These are phyloP conservation scores for Ophiocordyceps sinensis DNA, from an alignment of 2,329 filamentous ascomycete genomes.

Conservation along the genomic window DNA sequence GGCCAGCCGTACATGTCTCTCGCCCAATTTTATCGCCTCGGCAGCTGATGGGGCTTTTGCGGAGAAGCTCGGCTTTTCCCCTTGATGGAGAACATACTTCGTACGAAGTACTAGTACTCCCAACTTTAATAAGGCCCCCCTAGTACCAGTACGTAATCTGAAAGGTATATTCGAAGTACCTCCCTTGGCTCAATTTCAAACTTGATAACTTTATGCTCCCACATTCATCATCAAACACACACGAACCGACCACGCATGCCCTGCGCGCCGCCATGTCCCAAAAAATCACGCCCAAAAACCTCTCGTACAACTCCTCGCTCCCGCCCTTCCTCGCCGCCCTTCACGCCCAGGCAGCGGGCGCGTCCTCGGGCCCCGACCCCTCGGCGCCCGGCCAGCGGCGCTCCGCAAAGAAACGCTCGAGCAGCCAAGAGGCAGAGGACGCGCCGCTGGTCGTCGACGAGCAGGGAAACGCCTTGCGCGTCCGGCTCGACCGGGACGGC, in stretches of 20 bases:
- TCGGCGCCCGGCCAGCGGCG: conserved; percentile 34
- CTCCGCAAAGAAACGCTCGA: conserved; percentile 38
- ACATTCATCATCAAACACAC: too few species aligned
- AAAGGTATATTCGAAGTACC: too few species aligned
- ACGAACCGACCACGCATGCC: not conserved
- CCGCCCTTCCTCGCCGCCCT: conserved; percentile 47
- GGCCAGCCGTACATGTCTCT: too few species aligned
- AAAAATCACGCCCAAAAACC: conserved; percentile 57
- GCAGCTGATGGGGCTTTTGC: too few species aligned
- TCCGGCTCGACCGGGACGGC: conserved; percentile 31
- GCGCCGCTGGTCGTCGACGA: conserved; percentile 64
- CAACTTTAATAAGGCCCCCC: too few species aligned
- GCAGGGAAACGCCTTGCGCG: conserved; percentile 45
- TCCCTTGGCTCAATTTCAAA: too few species aligned
- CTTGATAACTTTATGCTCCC: too few species aligned
- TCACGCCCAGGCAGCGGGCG: conserved; percentile 34
- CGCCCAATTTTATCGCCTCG: too few species aligned
- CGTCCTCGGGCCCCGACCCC: conserved; percentile 33
- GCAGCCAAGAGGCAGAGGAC: conserved; percentile 61
- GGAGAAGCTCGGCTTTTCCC: too few species aligned
- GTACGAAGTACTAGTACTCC: too few species aligned
- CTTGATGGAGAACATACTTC: too few species aligned
- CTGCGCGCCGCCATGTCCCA: conserved; percentile 24
- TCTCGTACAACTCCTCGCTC: conserved; percentile 46
- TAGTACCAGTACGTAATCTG: too few species aligned